A percentile compares a stretch with the other conserved stretches of the same genome.
Evolutionary conservation across 352 stramenopile species (phyloP).

Genomic region (Phytophthora pini): DNA sequence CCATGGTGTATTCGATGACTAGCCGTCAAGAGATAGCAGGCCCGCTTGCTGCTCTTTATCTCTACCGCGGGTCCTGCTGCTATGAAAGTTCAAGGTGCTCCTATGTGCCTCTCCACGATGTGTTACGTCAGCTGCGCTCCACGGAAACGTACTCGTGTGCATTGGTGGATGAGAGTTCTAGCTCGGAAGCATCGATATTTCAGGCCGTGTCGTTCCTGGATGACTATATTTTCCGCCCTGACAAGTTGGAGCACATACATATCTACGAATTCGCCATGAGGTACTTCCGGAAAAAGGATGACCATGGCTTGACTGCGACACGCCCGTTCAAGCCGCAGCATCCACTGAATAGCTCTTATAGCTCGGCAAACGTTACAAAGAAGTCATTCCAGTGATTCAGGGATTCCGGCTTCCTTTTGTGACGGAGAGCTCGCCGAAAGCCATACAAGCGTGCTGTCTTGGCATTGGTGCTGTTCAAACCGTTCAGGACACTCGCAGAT

Average conservation of each 20-base stretch:
- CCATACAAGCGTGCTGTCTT: conserved; percentile 1
- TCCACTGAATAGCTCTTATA: neutral
- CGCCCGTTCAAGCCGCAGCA: neutral
- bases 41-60: conserved; percentile 3
- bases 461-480: conserved; percentile 4
- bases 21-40: conserved; percentile 4
- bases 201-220: conserved; percentile 7
- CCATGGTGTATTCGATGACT: conserved; percentile 9
- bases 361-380: neutral
- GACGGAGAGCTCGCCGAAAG: neutral
- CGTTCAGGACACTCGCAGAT: conserved; percentile 2
- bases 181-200: neutral
- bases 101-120: conserved; percentile 3
- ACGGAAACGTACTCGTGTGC: neutral
- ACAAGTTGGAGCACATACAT: neutral
- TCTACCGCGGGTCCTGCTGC: conserved; percentile 7
- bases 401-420: neutral
- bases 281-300: neutral
- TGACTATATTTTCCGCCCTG: conserved; percentile 10
- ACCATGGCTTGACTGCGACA: neutral
- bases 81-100: conserved; percentile 2
- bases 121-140: conserved; percentile 2
- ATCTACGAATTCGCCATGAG: conserved; percentile 7
- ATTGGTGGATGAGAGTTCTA: neutral
- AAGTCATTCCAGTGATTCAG: conserved; percentile 1